Evolutionary conservation across 805 yeast species (phyloP), one percentile per base, ranked within the genome.

Genomic region (Saccharomycopsis sp.): DNA sequence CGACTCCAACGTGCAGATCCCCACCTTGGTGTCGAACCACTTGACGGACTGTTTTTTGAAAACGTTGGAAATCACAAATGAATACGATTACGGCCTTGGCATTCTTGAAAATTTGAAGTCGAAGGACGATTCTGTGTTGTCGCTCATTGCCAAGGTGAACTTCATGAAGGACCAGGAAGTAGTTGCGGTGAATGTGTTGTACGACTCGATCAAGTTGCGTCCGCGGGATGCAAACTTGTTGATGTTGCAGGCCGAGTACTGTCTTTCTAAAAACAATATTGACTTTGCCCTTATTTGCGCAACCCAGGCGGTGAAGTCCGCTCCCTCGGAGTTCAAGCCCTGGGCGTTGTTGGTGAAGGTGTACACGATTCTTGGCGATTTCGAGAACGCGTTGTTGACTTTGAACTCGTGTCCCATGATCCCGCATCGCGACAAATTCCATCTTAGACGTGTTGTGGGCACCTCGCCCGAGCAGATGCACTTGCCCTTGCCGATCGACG

Each of bases 371-470:
- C 55, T 73, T 38, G 76, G 75, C 20, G 79, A 80, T 57, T 73
- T 75, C 55, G 88, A 81, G 54, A 72, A 79, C 50, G 83, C 92
- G 1, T 63, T 83, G 39, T 60, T 81, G 42, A 73, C 87, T 1
- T 64, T 83, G 49, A 83, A 83, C 52, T 77, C 89, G 12, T 80
- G 88, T 53, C 94, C 94, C 18, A 80, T 83, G 86, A 77, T 77
- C 40, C 73, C 81, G 8, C 75, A 77, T 52, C 78, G 75, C 53
- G 92, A 82, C 51, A 72, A 72, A 48, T 81, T 66, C 55, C 64
- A 68, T 17, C 65, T 80, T 51, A 74, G 71, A 54, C 64, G 92
- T 52, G 68, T 78, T 4, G 72, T 73, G 8, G 71, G 74, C 20
- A 69, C 77, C 16, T 58, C 61, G 19, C 55, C 65, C 15, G 75